Percentiles rank a stretch among this genome's conserved stretches.
phyloP scores from a whole-genome alignment of 108 stramenopile species.

The Fistulifera solaris region DNA sequence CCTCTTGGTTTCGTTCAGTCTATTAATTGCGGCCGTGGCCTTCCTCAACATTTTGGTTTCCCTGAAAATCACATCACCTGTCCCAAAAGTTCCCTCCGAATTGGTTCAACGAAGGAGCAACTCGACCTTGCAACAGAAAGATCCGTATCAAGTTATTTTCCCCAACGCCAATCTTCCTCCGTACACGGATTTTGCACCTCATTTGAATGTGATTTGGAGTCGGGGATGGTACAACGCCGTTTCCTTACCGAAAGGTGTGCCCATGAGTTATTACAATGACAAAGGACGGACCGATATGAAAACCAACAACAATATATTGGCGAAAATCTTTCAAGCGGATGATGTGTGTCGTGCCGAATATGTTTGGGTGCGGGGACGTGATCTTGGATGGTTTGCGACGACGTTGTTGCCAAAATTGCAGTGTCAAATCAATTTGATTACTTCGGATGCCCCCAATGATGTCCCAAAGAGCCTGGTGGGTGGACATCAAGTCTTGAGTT shows the following conservation, averaged over 20 bases:
- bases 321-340: too few relatives aligned
- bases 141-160: background rate
- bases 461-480: background rate
- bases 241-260: background rate
- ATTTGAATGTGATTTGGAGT: slow-evolving; percentile 8
- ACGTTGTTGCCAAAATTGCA: background rate
- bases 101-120: too few relatives aligned
- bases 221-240: slow-evolving; percentile 9
- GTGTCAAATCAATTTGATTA: slow-evolving; percentile 2
- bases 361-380: slow-evolving; percentile 3
- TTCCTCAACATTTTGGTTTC: too few relatives aligned
- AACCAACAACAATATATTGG: too few relatives aligned
- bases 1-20: too few relatives aligned
- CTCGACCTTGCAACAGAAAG: too few relatives aligned
- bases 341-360: background rate
- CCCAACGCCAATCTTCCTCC: background rate
- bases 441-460: slow-evolving; percentile 1
- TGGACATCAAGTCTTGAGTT: background rate
- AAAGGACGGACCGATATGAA: background rate
- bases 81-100: too few relatives aligned
- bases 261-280: slow-evolving; percentile 3
- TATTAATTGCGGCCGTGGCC: too few relatives aligned
- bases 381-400: background rate
- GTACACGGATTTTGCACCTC: slow-evolving; percentile 1
- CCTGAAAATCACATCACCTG: too few relatives aligned